These are phyloP conservation scores for Dendryphion nanum DNA, from an alignment of 2,329 filamentous ascomycete genomes.

Conservation along the genomic window DNA sequence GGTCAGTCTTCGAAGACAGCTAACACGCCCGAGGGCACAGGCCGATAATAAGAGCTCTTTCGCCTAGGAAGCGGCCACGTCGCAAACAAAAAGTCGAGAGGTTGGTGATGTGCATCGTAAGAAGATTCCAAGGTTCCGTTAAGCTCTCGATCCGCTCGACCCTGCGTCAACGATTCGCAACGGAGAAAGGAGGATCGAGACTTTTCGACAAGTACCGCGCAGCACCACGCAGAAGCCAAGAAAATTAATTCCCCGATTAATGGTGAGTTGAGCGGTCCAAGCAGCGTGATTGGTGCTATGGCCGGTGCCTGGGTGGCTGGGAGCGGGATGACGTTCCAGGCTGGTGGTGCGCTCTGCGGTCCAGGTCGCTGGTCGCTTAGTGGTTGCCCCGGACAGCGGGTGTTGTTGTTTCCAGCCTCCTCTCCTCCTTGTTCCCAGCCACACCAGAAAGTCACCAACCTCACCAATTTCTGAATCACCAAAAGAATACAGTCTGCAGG, in stretches of 20 bases:
- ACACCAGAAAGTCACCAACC: slow-evolving; percentile 25
- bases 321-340: slow-evolving; percentile 12
- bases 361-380: too few species aligned
- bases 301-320: background rate
- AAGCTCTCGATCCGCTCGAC: background rate
- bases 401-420: slow-evolving; percentile 10
- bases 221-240: background rate
- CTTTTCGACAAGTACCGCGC: background rate
- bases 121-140: background rate
- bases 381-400: slow-evolving; percentile 16
- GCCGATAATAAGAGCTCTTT: background rate
- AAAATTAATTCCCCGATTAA: slow-evolving; percentile 3
- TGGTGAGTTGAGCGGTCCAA: background rate
- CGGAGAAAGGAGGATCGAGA: background rate
- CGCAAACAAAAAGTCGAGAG: background rate
- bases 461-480: slow-evolving; percentile 31
- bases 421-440: slow-evolving; percentile 18
- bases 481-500: slow-evolving; percentile 29
- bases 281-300: slow-evolving; percentile 4
- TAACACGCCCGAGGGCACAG: background rate
- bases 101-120: background rate
- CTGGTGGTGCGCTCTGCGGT: too few species aligned
- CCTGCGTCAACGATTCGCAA: background rate
- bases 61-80: background rate
- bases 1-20: too few species aligned